Conservation (phyloP, 164 flowering plant species). For the Saururus chinensis region DNA sequence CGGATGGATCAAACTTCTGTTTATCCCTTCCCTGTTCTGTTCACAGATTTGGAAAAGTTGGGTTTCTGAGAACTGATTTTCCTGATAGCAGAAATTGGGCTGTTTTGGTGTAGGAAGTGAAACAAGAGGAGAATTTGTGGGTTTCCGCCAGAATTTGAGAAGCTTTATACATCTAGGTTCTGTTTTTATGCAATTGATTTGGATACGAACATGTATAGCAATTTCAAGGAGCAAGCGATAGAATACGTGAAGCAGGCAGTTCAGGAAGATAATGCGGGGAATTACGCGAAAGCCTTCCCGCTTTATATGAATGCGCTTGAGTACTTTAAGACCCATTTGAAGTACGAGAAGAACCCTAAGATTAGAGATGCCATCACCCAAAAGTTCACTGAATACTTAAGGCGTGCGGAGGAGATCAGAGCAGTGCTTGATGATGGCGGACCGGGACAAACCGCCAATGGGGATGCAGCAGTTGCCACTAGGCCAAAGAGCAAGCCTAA, state of each 20-base stretch:
- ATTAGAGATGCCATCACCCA: constrained; percentile 86
- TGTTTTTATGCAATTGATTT: no score
- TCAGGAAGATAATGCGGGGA: constrained; percentile 90
- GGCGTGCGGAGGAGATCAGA: constrained; percentile 97
- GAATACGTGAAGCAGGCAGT: constrained; percentile 97
- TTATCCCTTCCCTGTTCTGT: no score
- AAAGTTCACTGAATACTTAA: constrained; percentile 89
- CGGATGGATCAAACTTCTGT: no score
- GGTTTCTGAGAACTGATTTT: no score
- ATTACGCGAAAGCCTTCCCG: constrained; percentile 83
- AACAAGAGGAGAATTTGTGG: no score
- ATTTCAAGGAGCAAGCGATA: constrained; percentile 96
- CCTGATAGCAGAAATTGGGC: no score
- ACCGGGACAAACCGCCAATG: constrained; percentile 57
- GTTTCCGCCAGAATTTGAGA: no score
- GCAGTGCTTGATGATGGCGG: constrained; percentile 78
- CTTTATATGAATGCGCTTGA: constrained; percentile 95
- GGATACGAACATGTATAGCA: constrained; percentile 65
- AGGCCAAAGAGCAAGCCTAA: constrained; percentile 72
- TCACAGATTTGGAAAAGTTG: no score
- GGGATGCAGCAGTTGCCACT: constrained; percentile 78
- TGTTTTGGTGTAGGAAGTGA: no score
- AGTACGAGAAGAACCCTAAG: constrained; percentile 95
- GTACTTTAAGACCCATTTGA: constrained; percentile 86
- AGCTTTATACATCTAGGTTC: no score